Conservation (phyloP, 805 yeast genomes). For the Saturnispora kantuleensis region DNA sequence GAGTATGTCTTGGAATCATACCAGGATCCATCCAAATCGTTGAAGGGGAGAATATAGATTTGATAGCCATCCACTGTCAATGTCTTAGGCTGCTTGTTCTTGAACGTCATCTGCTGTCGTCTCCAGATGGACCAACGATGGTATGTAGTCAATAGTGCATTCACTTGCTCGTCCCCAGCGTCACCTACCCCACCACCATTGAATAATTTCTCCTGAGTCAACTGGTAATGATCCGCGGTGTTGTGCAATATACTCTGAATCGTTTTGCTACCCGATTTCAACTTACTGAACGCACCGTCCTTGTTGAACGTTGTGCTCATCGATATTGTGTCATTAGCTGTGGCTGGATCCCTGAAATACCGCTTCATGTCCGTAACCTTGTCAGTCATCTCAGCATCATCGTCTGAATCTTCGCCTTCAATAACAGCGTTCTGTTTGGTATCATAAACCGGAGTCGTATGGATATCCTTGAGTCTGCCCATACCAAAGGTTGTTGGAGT, state of each 20-base stretch:
- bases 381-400: conserved; percentile 7
- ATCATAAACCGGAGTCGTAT: no score
- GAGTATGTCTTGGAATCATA: conserved; percentile 74
- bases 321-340: no score
- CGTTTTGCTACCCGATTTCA: conserved; percentile 18
- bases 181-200: neutral
- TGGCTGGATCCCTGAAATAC: neutral
- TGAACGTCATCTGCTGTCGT: conserved; percentile 75
- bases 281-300: conserved; percentile 17
- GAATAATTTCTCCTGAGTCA: conserved; percentile 12
- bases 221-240: conserved; percentile 15
- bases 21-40: conserved; percentile 52
- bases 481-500: conserved; percentile 12
- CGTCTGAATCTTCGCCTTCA: conserved; percentile 15
- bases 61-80: conserved; percentile 92
- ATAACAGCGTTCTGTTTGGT: neutral
- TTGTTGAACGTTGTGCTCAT: conserved; percentile 3
- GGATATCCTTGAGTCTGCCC: no score
- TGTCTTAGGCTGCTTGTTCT: conserved; percentile 70
- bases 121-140: conserved; percentile 84
- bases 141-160: conserved; percentile 38
- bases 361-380: conserved; percentile 1
- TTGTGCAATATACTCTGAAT: conserved; percentile 21
- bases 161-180: neutral
- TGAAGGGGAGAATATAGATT: conserved; percentile 78